Conservation (phyloP, 169 alveolate genomes). For the Neospora caninum region DNA sequence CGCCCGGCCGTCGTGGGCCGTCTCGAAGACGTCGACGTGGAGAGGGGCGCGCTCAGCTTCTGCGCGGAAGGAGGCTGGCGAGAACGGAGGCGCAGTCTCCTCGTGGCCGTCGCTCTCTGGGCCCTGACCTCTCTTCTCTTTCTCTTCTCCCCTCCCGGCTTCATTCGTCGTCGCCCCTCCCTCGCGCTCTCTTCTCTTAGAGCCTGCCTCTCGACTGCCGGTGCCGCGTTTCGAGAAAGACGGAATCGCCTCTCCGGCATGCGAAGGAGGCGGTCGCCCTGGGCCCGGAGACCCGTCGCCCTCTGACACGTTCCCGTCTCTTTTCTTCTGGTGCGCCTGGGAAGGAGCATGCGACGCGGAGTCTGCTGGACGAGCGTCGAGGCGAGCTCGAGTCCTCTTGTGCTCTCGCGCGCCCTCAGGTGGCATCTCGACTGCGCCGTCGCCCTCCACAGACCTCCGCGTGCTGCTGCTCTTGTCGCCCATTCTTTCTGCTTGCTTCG, state of each 20-base stretch:
- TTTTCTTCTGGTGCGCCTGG: background rate
- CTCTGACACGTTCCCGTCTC: background rate
- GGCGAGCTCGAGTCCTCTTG: background rate
- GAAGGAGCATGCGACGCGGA: background rate
- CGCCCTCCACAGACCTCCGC: background rate
- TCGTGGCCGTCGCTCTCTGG: background rate
- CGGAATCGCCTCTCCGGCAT: background rate
- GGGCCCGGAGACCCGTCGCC: background rate
- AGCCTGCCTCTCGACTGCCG: too few species aligned
- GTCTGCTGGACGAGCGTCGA: background rate
- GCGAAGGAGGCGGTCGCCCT: background rate
- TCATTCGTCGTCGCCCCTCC: background rate
- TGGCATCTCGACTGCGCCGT: background rate
- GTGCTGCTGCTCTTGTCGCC: background rate
- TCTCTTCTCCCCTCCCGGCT: background rate
- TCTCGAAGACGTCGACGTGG: background rate
- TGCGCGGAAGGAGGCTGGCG: background rate
- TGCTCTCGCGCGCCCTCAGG: background rate
- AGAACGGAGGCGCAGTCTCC: background rate
- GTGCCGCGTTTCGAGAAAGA: too few species aligned
- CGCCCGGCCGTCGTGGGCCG: constrained; percentile 23
- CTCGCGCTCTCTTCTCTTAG: background rate
- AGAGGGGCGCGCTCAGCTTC: background rate
- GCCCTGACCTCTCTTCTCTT: background rate
- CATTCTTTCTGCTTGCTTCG: background rate